Conservation (phyloP, 495 filamentous ascomycete species). For the Hypoxylon trugodes region DNA sequence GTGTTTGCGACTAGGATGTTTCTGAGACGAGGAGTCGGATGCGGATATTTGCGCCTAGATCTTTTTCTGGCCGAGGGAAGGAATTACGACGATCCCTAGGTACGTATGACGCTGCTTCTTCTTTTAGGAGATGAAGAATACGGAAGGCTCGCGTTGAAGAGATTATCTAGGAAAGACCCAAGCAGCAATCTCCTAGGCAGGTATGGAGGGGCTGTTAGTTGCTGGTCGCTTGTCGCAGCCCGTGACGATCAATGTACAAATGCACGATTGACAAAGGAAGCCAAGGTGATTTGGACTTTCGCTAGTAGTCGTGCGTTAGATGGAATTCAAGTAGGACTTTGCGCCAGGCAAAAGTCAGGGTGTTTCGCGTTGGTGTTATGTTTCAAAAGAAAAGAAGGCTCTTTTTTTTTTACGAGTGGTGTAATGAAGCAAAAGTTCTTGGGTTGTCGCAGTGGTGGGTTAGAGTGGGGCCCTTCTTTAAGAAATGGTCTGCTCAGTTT, state of each 20-base stretch:
- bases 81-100: not conserved
- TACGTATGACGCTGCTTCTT: slow-evolving; percentile 7
- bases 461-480: slow-evolving; percentile 11
- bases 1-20: slow-evolving; percentile 1
- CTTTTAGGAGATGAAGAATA: not conserved
- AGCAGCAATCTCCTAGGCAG: too few species aligned
- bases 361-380: not conserved
- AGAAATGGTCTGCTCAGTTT: slow-evolving; percentile 12
- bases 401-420: slow-evolving; percentile 2
- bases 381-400: not conserved
- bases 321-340: slow-evolving; percentile 21
- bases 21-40: not conserved
- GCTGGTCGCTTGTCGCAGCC: slow-evolving; percentile 16
- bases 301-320: not conserved
- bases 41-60: too few species aligned
- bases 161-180: not conserved
- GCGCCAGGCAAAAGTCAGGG: slow-evolving; percentile 37
- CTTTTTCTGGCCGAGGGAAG: not conserved
- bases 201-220: slow-evolving; percentile 24
- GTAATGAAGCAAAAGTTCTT: slow-evolving; percentile 18
- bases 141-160: slow-evolving; percentile 3
- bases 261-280: not conserved
- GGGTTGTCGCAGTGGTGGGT: slow-evolving; percentile 15
- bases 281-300: not conserved
- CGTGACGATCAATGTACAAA: not conserved